Evolutionary conservation across 805 yeast genomes (phyloP).

Genomic region (Yarrowia sp.): DNA sequence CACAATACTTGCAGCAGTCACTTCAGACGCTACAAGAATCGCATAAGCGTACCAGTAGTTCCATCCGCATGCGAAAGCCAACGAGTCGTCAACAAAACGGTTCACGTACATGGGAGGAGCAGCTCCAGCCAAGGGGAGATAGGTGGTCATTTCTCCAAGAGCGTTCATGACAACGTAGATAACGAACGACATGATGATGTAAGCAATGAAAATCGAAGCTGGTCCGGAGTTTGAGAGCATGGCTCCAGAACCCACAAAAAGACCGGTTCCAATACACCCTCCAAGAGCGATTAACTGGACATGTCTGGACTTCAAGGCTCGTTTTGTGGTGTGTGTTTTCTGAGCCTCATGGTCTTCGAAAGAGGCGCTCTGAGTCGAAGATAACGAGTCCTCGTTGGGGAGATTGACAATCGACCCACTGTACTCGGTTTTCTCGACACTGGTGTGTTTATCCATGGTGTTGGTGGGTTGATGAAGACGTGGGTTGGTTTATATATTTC

Average conservation of each 20-base stretch:
- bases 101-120: conserved; percentile 59
- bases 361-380: not conserved
- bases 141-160: conserved; percentile 56
- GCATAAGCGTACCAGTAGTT: conserved; percentile 52
- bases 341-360: conserved; percentile 2
- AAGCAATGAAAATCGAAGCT: conserved; percentile 62
- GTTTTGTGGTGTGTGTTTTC: conserved; percentile 26
- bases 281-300: conserved; percentile 74
- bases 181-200: conserved; percentile 58
- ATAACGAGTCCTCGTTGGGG: not conserved
- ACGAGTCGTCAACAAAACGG: conserved; percentile 58
- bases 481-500: not conserved
- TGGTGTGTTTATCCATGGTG: not conserved
- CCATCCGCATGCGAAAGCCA: conserved; percentile 58
- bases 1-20: conserved; percentile 46
- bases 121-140: conserved; percentile 59
- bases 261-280: conserved; percentile 76
- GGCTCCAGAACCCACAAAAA: conserved; percentile 69
- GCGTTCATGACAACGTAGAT: conserved; percentile 65
- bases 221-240: conserved; percentile 69
- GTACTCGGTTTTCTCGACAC: not conserved
- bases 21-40: conserved; percentile 47
- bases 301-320: conserved; percentile 56
- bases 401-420: not conserved
- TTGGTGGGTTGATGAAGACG: not conserved